Evolutionary conservation across 2,329 filamentous ascomycete species (phyloP), one percentile per base, ranked within the genome.

Genomic region (Fusarium nelsonii): DNA sequence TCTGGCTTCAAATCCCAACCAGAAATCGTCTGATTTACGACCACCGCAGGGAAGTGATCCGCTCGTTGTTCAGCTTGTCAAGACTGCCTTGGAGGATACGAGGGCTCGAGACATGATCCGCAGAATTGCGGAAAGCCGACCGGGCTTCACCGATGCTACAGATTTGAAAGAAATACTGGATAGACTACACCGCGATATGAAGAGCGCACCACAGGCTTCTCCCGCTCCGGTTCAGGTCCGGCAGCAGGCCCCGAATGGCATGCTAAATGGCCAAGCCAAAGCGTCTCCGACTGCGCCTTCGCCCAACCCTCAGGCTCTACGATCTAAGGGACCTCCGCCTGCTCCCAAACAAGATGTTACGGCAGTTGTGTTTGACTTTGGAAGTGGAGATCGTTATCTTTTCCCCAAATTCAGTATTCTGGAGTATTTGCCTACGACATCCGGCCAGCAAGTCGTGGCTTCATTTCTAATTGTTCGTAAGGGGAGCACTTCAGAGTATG

Each of bases 371-470:
- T 87, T 93, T 64, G 90, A 92, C 70, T 92, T 93, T 76, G 89
- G 89, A 34, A 88, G 83, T 4, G 91, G 91, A 45, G 92, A 95
- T 76, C 87, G 92, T 28, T 94, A 92, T 75, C 81, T 93, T 48
- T 94, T 96, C 68, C 92, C 92, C 3, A 92, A 90, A 70, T 91
- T 92, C 75, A 92, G 90, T 77, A 90, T 95, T 34, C 78, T 95
- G 50, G 92, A 96, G 75, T 90, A 88, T 74, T 81, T 90, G 3
- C 77, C 79, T 9, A 74, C 78, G 3, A 75, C 81, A 11, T 78
- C 82, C 6, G 86, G 87, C 3, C 86, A 88, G 51, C 85, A 89
- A 59, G 85, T 92, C 3, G 85, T 93, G 43, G 90, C 90, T 4
- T 94, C 91, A 1, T 96, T 95, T 74, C 82, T 96, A 12, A 88